phyloP scores from a whole-genome alignment of 441 rosid genomes.

The Erodium chrysanthum region DNA sequence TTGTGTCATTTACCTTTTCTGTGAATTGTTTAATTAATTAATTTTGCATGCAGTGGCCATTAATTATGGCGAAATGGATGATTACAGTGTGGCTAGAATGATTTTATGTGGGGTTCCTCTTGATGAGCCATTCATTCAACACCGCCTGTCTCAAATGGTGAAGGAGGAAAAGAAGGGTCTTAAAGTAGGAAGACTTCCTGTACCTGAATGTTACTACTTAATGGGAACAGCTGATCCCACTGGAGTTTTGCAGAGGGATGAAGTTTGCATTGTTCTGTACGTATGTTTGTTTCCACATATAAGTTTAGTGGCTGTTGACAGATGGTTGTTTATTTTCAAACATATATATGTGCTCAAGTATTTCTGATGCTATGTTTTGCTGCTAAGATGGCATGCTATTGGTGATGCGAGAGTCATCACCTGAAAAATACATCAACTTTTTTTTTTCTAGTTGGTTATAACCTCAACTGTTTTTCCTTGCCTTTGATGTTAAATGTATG shows the following conservation, averaged over 20 bases:
- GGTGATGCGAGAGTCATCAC: neutral
- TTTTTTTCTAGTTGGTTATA: neutral
- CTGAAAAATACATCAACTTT: neutral
- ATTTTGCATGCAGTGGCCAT: slow-evolving; percentile 35
- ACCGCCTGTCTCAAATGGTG: slow-evolving; percentile 26
- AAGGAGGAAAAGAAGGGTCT: slow-evolving; percentile 39
- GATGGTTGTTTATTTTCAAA: slow-evolving; percentile 1
- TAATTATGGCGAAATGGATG: slow-evolving; percentile 43
- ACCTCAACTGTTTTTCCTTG: neutral
- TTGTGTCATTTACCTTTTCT: neutral
- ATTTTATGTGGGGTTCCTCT: slow-evolving; percentile 58
- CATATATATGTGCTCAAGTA: neutral
- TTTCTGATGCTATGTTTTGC: neutral
- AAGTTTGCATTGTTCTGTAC: slow-evolving; percentile 73
- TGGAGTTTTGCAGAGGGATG: slow-evolving; percentile 38
- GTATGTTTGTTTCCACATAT: slow-evolving; percentile 17
- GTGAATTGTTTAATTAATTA: slow-evolving; percentile 4
- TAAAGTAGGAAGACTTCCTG: slow-evolving; percentile 43
- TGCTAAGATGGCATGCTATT: neutral
- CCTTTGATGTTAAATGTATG: neutral
- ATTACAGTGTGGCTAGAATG: slow-evolving; percentile 35
- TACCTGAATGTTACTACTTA: slow-evolving; percentile 56
- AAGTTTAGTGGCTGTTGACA: neutral
- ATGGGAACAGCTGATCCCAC: slow-evolving; percentile 88
- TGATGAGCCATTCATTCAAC: slow-evolving; percentile 49